A percentile compares a stretch with the other conserved stretches of the same genome.
These are phyloP conservation scores for Desmodesmus armatus DNA, from an alignment of 139 green algal genomes.

Conservation along the genomic window DNA sequence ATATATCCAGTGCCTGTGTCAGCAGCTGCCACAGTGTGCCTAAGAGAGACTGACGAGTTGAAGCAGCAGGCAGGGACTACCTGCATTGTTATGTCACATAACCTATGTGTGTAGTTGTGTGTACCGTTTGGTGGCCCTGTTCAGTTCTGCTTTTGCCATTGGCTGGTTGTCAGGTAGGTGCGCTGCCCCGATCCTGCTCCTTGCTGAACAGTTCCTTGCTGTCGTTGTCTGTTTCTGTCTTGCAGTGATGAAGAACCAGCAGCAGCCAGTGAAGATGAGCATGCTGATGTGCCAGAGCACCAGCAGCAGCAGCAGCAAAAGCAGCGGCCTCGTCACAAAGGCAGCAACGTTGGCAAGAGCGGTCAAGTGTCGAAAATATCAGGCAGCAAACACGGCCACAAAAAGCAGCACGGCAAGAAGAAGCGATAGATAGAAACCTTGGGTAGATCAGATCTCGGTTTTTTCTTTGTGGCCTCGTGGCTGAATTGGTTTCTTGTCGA, in stretches of 20 bases:
- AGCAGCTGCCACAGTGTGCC: too few relatives aligned
- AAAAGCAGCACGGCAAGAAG: constrained; percentile 1
- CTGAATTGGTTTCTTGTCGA: neutral
- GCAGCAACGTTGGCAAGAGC: neutral
- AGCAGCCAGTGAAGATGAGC: constrained; percentile 8
- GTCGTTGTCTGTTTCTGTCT: too few relatives aligned
- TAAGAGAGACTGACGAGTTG: constrained; percentile 9
- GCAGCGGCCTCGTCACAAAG: neutral
- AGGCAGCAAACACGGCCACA: neutral
- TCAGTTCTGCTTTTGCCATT: too few relatives aligned
- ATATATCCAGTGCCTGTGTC: too few relatives aligned
- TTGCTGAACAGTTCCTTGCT: too few relatives aligned
- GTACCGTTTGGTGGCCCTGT: too few relatives aligned
- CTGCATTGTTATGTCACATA: too few relatives aligned
- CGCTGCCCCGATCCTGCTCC: too few relatives aligned
- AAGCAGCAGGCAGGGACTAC: neutral
- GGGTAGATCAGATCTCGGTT: neutral
- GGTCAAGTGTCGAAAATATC: neutral
- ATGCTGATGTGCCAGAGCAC: too few relatives aligned
- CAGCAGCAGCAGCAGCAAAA: constrained; percentile 7
- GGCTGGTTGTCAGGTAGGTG: too few relatives aligned
- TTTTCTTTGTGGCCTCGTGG: neutral
- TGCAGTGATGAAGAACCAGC: neutral
- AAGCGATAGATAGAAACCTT: neutral
- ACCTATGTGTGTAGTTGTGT: too few relatives aligned